Base-by-base conservation (phyloP, 495 filamentous ascomycete species). In the Penicillium paradoxum region DNA sequence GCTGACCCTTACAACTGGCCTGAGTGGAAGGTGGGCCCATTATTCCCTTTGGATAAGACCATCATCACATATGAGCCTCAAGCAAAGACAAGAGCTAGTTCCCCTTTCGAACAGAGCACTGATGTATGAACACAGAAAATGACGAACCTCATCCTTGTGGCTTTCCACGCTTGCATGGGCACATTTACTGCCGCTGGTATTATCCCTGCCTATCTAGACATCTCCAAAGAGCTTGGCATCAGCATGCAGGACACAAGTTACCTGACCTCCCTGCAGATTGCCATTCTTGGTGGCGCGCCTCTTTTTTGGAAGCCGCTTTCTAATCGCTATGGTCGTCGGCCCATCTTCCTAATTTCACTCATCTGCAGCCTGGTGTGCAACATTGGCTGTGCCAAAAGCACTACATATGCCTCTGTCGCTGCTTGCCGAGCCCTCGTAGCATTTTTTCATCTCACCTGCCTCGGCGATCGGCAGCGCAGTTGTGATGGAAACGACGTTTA, bases 1-100 rank as follows among this genome's bases (percentile, higher is more conserved):
- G 75, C 71, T n/a, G 79, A 82, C 55, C 79, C 79, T 33, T 77
- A 75, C 54, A 81, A 83, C 54, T 82, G 79, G 79, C 71, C 77
- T 14, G 59, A 61, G 41, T 80, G 77, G 78, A 81, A 81, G 71
- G 78, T 80, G 53, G 57, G 61, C 56, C 24, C 8, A 30, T 43
- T 13, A 11, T 22, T 14, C 36, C n/a, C 22, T 17, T 8, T 34
- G 3, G 18, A 49, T n/a, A 38, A 29, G 10, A 19, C 27, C n/a
- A 42, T 36, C 39, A 9, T 49, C 46, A 14, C 19, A 37, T 37
- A 21, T 24, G 17, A 11, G 7, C 21, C 9, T 36, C 27, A 32
- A 24, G 22, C 25, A 36, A 7, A 7, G 47, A 32, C 15, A 43
- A 34, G 32, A 18, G 11, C 18, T 8, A 25, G 32, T 27, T 21